These are phyloP conservation scores for Pterocarpus santalinus DNA, from an alignment of 306 rosid species.

Conservation along the genomic window DNA sequence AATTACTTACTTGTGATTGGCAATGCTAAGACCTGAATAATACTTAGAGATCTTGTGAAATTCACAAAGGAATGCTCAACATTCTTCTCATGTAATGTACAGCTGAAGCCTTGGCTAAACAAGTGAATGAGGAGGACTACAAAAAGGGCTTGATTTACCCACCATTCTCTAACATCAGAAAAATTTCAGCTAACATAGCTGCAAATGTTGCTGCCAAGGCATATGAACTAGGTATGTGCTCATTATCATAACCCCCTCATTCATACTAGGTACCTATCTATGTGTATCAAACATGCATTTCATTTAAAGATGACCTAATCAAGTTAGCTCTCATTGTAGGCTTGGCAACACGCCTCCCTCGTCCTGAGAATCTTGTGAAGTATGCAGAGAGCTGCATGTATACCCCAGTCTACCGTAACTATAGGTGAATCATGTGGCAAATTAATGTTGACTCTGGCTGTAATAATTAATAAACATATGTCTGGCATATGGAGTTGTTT, in stretches of 20 bases:
- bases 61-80: not conserved
- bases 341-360: conserved; percentile 81
- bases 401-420: conserved; percentile 68
- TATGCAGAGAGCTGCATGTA: conserved; percentile 90
- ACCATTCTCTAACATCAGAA: conserved; percentile 70
- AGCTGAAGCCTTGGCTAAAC: conserved; percentile 81
- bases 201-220: conserved; percentile 89
- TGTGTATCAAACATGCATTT: not conserved
- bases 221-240: conserved; percentile 75
- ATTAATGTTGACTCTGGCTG: not conserved
- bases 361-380: conserved; percentile 74
- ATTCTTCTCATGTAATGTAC: conserved; percentile 16
- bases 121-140: conserved; percentile 65
- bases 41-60: not conserved
- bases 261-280: not conserved
- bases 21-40: not conserved
- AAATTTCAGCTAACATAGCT: conserved; percentile 79
- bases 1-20: not conserved
- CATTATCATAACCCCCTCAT: not conserved
- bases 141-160: conserved; percentile 76
- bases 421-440: conserved; percentile 51
- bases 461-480: conserved; percentile 14
- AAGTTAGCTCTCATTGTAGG: conserved; percentile 51
- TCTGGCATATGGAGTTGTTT: conserved; percentile 27
- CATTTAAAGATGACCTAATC: not conserved